These are phyloP conservation scores for Picochlorum sp. DNA, from an alignment of 139 green algal genomes.

Conservation along the genomic window DNA sequence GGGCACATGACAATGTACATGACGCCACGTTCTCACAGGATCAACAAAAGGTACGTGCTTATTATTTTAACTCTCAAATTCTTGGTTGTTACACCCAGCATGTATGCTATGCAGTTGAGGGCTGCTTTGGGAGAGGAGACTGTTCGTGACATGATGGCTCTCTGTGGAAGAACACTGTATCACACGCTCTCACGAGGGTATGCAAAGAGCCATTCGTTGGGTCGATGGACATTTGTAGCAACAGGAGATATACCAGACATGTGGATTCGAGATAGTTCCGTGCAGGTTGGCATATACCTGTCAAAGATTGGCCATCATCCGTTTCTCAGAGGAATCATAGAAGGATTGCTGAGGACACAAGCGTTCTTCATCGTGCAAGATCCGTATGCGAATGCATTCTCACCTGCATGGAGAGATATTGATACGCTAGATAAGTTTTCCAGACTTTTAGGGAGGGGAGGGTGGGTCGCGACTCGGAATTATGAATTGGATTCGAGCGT, in stretches of 20 bases:
- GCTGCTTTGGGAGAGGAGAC: background rate
- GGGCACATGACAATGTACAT: too few relatives aligned
- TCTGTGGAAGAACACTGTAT: slow-evolving; percentile 18
- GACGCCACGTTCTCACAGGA: too few relatives aligned
- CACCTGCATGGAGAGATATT: slow-evolving; percentile 20
- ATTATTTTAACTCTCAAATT: too few relatives aligned
- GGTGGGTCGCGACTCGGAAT: slow-evolving; percentile 52
- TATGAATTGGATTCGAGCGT: slow-evolving; percentile 56
- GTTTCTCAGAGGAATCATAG: slow-evolving; percentile 25
- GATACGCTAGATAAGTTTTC: slow-evolving; percentile 24
- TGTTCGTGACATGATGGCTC: background rate
- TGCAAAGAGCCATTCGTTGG: background rate
- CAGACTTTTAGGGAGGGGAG: slow-evolving; percentile 28
- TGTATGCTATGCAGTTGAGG: too few relatives aligned
- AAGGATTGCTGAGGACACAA: slow-evolving; percentile 22
- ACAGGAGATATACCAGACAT: slow-evolving; percentile 43
- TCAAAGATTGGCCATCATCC: slow-evolving; percentile 31
- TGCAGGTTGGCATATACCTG: slow-evolving; percentile 48
- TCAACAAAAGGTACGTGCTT: too few relatives aligned
- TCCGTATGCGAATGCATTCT: slow-evolving; percentile 52
- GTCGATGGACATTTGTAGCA: background rate
- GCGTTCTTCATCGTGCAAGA: slow-evolving; percentile 56
- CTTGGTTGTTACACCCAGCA: too few relatives aligned
- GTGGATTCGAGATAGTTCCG: slow-evolving; percentile 45
- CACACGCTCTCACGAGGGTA: slow-evolving; percentile 5